A percentile compares a stretch with the other conserved stretches of the same genome.
These are phyloP conservation scores for Alternaria conjuncta DNA, from an alignment of 2,329 filamentous ascomycete species.

Conservation along the genomic window DNA sequence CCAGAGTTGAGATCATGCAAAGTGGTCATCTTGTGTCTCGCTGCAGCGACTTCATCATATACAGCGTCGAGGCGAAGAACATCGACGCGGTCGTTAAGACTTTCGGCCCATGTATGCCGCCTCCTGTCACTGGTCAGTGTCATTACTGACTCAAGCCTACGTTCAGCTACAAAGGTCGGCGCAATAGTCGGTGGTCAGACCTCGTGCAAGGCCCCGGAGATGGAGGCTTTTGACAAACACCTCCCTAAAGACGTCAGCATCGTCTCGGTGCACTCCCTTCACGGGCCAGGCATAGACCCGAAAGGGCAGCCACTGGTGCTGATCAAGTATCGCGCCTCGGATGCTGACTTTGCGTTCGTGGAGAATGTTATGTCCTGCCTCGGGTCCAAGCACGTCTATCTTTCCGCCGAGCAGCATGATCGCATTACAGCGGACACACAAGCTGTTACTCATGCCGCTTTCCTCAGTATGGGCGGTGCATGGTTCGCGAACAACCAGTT, in stretches of 20 bases:
- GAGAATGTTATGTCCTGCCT: slow-evolving; percentile 83
- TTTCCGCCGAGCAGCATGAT: slow-evolving; percentile 87
- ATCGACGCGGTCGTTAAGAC: slow-evolving; percentile 86
- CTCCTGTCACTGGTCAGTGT: slow-evolving; percentile 7
- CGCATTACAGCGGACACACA: slow-evolving; percentile 98
- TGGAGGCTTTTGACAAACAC: slow-evolving; percentile 88
- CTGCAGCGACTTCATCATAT: slow-evolving; percentile 97
- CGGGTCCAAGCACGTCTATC: slow-evolving; percentile 82
- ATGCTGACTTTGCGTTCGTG: slow-evolving; percentile 77
- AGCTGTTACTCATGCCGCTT: slow-evolving; percentile 96
- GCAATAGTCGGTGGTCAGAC: slow-evolving; percentile 98
- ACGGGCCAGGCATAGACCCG: slow-evolving; percentile 88
- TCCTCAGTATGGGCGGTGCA: slow-evolving; percentile 93
- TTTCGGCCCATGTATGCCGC: slow-evolving; percentile 86
- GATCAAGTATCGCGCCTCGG: slow-evolving; percentile 88
- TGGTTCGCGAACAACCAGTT: slow-evolving; percentile 97
- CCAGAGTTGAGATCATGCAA: slow-evolving; percentile 79
- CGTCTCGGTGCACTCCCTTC: slow-evolving; percentile 93
- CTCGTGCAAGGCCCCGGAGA: slow-evolving; percentile 96
- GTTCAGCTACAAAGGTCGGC: slow-evolving; percentile 84
- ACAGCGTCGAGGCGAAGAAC: slow-evolving; percentile 93
- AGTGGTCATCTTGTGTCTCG: slow-evolving; percentile 97
- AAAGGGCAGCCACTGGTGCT: slow-evolving; percentile 90
- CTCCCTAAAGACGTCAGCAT: slow-evolving; percentile 90
- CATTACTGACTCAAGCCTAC: slow-evolving; percentile 8